Base-by-base conservation (phyloP, 2,329 filamentous ascomycete species). In the Claviceps spartinae region DNA sequence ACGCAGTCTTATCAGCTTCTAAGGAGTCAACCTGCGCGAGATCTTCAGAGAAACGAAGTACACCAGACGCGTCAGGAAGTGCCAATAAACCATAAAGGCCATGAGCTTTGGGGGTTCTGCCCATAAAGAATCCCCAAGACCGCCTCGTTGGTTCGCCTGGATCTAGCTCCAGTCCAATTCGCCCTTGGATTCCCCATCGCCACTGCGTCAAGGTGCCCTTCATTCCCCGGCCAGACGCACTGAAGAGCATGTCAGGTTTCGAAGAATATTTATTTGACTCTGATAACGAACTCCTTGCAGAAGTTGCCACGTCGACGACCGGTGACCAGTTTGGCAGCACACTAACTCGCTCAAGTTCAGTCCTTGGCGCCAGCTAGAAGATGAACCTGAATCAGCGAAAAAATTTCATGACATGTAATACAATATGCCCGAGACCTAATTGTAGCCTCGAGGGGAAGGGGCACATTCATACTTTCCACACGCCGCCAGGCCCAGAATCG, bases 401-500 rank as follows among this genome's bases (percentile, higher is more conserved):
- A 16, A 42, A 16, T 18, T 16, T 36, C n/a, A 9, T 8, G 7
- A 37, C 2, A 9, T n/a, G 48, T 38, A 40, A 64, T 36, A 57
- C 51, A 44, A 58, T 49, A 37, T 58, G 3, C 7, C 4, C 16
- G 11, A 22, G 34, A 20, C 13, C 40, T 36, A 11, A 9, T 34
- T 36, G 36, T 7, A 24, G 22, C 18, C 22, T 36, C 38, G 16
- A 36, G 16, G 6, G 16, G 18, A 26, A n/a, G 5, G 3, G 30
- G 9, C 30, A 34, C 30, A 11, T 22, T 16, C 8, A 36, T 65
- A 86, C 82, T 66, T 82, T 80, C 71, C 85, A 91, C 5, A 93
- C 74, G 1, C 83, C 82, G 6, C 90, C 90, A 54, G 83, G 79
- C 8, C 88, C 86, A 50, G 83, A 85, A 57, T 86, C 83, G 0